Evolutionary conservation across 2,329 filamentous ascomycete genomes (phyloP).

Genomic region (Penicillium decumbens): DNA sequence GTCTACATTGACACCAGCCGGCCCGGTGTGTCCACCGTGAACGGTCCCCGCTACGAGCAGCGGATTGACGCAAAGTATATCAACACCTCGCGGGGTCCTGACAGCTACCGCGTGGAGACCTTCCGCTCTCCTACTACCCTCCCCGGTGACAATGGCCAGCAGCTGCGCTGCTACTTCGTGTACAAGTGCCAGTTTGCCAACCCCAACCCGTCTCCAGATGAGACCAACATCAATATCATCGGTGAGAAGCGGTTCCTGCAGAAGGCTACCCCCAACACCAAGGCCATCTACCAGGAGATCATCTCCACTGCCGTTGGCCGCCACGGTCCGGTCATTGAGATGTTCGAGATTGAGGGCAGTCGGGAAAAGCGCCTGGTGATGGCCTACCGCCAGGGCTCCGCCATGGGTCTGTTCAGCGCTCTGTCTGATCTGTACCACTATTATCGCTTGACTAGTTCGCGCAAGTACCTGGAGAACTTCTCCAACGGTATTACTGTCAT

Average conservation of each 20-base stretch:
- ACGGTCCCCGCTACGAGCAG: constrained; percentile 87
- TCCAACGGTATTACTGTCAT: constrained; percentile 97
- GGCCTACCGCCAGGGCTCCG: constrained; percentile 89
- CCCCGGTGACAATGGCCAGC: constrained; percentile 68
- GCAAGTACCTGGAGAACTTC: constrained; percentile 98
- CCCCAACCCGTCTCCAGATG: constrained; percentile 64
- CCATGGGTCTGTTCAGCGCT: constrained; percentile 88
- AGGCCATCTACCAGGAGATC: constrained; percentile 90
- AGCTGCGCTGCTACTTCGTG: constrained; percentile 95
- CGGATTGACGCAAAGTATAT: constrained; percentile 94
- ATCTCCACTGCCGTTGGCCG: constrained; percentile 78
- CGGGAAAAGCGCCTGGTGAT: constrained; percentile 91
- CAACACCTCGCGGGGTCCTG: constrained; percentile 66
- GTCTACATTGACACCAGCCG: constrained; percentile 98
- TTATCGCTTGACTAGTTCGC: constrained; percentile 91
- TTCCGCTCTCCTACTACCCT: constrained; percentile 86
- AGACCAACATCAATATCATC: constrained; percentile 86
- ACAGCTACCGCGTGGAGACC: constrained; percentile 89
- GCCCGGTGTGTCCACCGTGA: constrained; percentile 70
- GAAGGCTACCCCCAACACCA: constrained; percentile 94
- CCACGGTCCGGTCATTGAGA: constrained; percentile 93
- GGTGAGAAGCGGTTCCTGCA: constrained; percentile 90
- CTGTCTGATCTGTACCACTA: constrained; percentile 97
- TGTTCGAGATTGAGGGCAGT: constrained; percentile 89
- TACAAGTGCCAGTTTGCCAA: constrained; percentile 92